Conservation (phyloP, 768 basidiomycete species). For the Phaffia australis region DNA sequence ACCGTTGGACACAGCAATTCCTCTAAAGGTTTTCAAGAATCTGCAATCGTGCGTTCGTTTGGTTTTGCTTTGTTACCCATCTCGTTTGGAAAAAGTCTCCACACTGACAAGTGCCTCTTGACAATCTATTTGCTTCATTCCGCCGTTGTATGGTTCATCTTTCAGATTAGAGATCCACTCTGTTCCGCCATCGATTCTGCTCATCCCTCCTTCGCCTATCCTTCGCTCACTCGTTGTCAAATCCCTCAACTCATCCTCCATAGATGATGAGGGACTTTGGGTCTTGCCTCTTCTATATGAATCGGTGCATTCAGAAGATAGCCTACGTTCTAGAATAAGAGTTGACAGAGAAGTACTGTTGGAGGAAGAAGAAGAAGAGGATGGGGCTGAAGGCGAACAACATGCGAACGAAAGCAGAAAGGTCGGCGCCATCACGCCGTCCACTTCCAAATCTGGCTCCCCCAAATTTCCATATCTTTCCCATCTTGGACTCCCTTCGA, state of each 20-base stretch:
- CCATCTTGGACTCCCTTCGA: conserved; percentile 71
- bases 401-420: neutral
- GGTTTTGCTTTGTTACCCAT: neutral
- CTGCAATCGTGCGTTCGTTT: conserved; percentile 41
- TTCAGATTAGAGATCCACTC: conserved; percentile 20
- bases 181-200: conserved; percentile 14
- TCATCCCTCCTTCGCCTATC: conserved; percentile 19
- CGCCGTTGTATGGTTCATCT: neutral
- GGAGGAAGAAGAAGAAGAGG: conserved; percentile 13
- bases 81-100: neutral
- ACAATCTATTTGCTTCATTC: neutral
- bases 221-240: conserved; percentile 21
- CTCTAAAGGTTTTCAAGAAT: conserved; percentile 75
- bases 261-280: conserved; percentile 21
- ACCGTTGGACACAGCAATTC: conserved; percentile 62
- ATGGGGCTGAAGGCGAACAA: neutral
- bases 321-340: neutral
- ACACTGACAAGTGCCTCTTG: too few species aligned
- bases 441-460: conserved; percentile 56
- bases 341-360: conserved; percentile 2
- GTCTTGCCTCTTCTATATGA: conserved; percentile 18
- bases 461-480: conserved; percentile 47
- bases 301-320: neutral
- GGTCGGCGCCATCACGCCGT: conserved; percentile 43
- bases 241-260: conserved; percentile 15